Base-by-base conservation (phyloP, 352 stramenopile species). In the Pythium myriotylum region DNA sequence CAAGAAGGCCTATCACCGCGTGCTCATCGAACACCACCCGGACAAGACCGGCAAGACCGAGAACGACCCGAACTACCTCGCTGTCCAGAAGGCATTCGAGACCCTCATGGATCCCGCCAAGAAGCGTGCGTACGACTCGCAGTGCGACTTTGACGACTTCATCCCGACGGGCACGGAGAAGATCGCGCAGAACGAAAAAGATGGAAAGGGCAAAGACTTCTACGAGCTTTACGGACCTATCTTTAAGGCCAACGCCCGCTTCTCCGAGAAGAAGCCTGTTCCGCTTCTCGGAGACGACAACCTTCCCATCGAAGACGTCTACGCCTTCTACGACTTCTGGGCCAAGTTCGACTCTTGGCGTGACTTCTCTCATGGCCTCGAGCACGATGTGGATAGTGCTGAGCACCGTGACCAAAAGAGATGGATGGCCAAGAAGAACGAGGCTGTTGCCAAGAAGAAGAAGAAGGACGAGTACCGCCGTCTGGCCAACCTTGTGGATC, bases 261-360 rank as follows among this genome's bases (percentile, higher is more conserved):
- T 92, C 66, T 96, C 86, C 40, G 87, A 84, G 63, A 88, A 82
- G 16, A 89, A 86, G 61, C 81, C 90, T 0, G 87, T 93, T 40
- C 86, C 89, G 4, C 32, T 33, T 42, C 73, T 96, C 20, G 88
- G 89, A 41, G 75, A 74, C 24, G 77, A 96, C 60, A 57, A 70
- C 35, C 66, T 62, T 24, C 54, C 82, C 17, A 79, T 97, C 20
- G 85, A 91, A 35, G 67, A 74, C 17, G 85, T 94, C 2, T 88
- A 88, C 55, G 62, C 72, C 5, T 91, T 96, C 65, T 97, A 96
- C 75, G 86, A 96, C 72, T 96, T 97, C 71, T 97, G 88, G 81
- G 74, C 84, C 79, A 94, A 93, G 66, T 91, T 91, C 46, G 83
- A 92, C 50, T 94, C 85, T 65, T 94, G 85, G 85, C 83, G 85